Evolutionary conservation across 106 monocot species (phyloP).

Genomic region (Acanthochlamys bracteata): DNA sequence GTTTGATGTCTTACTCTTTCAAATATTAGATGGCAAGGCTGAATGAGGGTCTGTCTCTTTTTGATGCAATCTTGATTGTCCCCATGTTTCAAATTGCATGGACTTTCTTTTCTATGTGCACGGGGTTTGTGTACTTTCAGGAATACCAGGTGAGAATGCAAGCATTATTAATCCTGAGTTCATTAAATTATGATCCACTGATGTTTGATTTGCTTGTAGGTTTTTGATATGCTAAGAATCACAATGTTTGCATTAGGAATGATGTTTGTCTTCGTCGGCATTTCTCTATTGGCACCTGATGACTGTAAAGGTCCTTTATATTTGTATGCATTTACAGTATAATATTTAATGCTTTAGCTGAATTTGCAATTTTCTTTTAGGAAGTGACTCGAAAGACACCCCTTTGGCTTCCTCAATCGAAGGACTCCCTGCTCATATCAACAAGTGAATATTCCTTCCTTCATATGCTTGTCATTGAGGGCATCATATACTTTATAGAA

Average conservation of each 20-base stretch:
- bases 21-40: conserved; percentile 78
- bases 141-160: conserved; percentile 95
- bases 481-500: neutral
- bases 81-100: conserved; percentile 99
- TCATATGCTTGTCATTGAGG: neutral
- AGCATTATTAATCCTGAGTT: too few species aligned
- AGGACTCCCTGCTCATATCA: conserved; percentile 30
- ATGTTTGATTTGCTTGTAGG: conserved; percentile 48
- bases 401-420: conserved; percentile 28
- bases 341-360: neutral
- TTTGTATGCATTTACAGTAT: neutral
- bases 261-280: conserved; percentile 84
- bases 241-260: conserved; percentile 87
- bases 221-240: conserved; percentile 61
- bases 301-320: conserved; percentile 54
- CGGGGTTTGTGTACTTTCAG: conserved; percentile 97
- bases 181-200: too few species aligned
- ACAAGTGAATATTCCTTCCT: conserved; percentile 36
- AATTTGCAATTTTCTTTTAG: conserved; percentile 20
- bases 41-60: conserved; percentile 95
- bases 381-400: conserved; percentile 36
- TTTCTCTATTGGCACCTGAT: conserved; percentile 89
- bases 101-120: conserved; percentile 98
- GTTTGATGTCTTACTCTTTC: neutral
- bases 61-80: conserved; percentile 94